phyloP scores from a whole-genome alignment of 768 basidiomycete species.

The Pleurotus platypus region DNA sequence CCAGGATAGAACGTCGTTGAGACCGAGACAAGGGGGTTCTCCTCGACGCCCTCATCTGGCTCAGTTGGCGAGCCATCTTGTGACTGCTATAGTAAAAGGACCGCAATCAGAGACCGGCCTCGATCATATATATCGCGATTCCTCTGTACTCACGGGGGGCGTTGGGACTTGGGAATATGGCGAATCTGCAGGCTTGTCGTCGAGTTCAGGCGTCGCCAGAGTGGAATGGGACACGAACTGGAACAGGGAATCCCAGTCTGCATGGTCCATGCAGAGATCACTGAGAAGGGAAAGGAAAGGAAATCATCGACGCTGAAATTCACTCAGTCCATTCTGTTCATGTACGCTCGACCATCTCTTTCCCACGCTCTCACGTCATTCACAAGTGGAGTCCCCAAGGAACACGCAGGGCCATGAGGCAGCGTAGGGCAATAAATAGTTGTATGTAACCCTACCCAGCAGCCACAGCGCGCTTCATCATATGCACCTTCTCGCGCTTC shows the following conservation, averaged over 20 bases:
- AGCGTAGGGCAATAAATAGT: too few species aligned
- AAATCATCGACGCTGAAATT: neutral
- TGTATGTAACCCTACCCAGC: too few species aligned
- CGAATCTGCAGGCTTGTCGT: slow-evolving; percentile 32
- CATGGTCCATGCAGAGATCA: slow-evolving; percentile 30
- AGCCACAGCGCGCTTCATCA: slow-evolving; percentile 41
- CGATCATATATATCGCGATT: too few species aligned
- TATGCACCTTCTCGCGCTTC: slow-evolving; percentile 79
- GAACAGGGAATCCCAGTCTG: slow-evolving; percentile 61
- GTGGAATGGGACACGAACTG: slow-evolving; percentile 42
- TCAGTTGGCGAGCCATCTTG: slow-evolving; percentile 42
- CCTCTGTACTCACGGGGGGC: slow-evolving; percentile 47
- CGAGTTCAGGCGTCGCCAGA: slow-evolving; percentile 36
- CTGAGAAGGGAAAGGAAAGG: neutral
- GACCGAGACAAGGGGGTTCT: slow-evolving; percentile 58
- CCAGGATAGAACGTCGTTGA: slow-evolving; percentile 82
- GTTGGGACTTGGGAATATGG: slow-evolving; percentile 49
- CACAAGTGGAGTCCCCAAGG: too few species aligned
- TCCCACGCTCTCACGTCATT: too few species aligned
- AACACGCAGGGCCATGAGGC: too few species aligned
- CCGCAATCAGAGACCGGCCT: too few species aligned
- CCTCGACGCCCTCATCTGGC: slow-evolving; percentile 21
- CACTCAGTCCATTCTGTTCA: neutral
- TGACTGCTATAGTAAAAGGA: slow-evolving; percentile 32
- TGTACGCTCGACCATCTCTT: too few species aligned